These are phyloP conservation scores for Oryza officinalis DNA, from an alignment of 176 grass and related monocot genomes.

Conservation along the genomic window DNA sequence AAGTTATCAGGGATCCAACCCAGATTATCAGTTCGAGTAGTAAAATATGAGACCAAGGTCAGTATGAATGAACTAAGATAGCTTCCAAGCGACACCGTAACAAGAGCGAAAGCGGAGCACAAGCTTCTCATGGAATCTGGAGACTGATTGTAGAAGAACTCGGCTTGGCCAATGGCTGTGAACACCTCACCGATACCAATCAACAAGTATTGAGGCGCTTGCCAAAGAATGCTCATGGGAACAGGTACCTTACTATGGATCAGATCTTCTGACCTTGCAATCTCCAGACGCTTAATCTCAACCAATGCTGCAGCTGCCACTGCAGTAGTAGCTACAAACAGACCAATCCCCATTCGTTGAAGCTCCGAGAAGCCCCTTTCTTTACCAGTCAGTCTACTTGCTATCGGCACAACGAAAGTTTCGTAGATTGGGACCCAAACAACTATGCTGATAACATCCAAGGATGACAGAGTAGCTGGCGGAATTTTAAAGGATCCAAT, in stretches of 20 bases:
- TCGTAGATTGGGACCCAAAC: constrained; percentile 76
- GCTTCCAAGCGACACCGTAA: constrained; percentile 72
- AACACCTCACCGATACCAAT: constrained; percentile 76
- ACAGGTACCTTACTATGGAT: constrained; percentile 56
- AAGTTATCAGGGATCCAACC: constrained; percentile 93
- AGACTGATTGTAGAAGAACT: constrained; percentile 88
- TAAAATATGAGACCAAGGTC: constrained; percentile 57
- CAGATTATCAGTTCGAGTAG: constrained; percentile 38
- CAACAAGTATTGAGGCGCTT: constrained; percentile 75
- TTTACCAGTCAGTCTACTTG: constrained; percentile 64
- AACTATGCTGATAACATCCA: constrained; percentile 68
- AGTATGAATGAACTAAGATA: constrained; percentile 81
- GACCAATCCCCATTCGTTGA: constrained; percentile 70
- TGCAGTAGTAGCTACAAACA: constrained; percentile 70
- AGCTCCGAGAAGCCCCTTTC: constrained; percentile 86
- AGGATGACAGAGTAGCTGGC: constrained; percentile 72
- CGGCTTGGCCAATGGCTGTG: constrained; percentile 62
- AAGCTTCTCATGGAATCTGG: constrained; percentile 86
- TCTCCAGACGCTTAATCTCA: constrained; percentile 70
- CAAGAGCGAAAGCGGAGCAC: constrained; percentile 64
- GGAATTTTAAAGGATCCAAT: constrained; percentile 63
- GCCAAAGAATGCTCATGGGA: constrained; percentile 86
- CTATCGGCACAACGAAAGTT: constrained; percentile 66
- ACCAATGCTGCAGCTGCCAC: constrained; percentile 63
- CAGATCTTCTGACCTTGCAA: constrained; percentile 54